phyloP scores from a whole-genome alignment of 805 yeast species.

The Grigorovia jiainica region DNA sequence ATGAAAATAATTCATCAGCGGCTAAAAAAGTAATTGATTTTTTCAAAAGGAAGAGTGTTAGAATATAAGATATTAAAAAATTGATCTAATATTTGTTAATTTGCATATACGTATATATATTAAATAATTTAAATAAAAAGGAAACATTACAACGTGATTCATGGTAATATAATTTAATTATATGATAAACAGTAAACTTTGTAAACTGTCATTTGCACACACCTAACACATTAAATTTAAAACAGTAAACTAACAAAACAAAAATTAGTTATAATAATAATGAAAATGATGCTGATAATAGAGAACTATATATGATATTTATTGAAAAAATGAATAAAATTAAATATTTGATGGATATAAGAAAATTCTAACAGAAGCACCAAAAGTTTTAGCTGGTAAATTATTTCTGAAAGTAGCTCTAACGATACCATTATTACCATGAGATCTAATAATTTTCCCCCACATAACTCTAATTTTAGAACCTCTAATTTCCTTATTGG shows the following conservation, averaged over 20 bases:
- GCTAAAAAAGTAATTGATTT: slow-evolving; percentile 72
- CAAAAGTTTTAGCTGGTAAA: slow-evolving; percentile 99
- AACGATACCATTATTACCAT: slow-evolving; percentile 96
- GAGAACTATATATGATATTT: too few relatives aligned
- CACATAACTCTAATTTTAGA: slow-evolving; percentile 98
- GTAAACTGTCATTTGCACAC: too few relatives aligned
- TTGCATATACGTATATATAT: neutral
- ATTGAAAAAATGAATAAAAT: too few relatives aligned
- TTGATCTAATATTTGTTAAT: too few relatives aligned
- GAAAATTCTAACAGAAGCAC: slow-evolving; percentile 99
- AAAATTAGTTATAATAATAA: too few relatives aligned
- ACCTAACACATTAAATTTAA: too few relatives aligned
- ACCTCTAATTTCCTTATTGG: slow-evolving; percentile 96
- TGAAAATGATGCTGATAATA: too few relatives aligned
- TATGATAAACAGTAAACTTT: too few relatives aligned
- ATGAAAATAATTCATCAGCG: slow-evolving; percentile 37
- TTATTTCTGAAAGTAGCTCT: slow-evolving; percentile 98
- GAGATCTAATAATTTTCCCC: slow-evolving; percentile 98
- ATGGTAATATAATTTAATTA: too few relatives aligned
- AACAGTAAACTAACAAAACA: too few relatives aligned
- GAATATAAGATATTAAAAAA: too few relatives aligned
- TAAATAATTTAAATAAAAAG: neutral
- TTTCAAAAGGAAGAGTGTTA: slow-evolving; percentile 55
- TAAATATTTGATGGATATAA: slow-evolving; percentile 99
- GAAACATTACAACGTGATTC: neutral